Evolutionary conservation across 768 basidiomycete genomes (phyloP).

Genomic region (Trametes cubensis): DNA sequence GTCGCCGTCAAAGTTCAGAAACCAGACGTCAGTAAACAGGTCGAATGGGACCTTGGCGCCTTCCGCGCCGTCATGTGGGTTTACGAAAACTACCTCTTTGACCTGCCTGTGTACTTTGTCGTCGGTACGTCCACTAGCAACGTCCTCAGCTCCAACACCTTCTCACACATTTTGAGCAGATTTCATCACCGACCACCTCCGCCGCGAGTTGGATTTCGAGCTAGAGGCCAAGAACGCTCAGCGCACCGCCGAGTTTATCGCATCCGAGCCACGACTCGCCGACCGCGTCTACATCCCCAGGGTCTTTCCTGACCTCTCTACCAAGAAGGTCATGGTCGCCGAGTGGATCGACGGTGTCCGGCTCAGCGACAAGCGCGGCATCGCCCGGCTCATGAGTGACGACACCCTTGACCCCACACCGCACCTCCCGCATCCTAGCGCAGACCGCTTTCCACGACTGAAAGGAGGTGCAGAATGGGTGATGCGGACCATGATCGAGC

Average conservation of each 20-base stretch:
- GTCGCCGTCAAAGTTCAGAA: slow-evolving; percentile 96
- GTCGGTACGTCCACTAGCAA: slow-evolving; percentile 49
- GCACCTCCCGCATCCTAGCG: background rate
- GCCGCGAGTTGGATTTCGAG: slow-evolving; percentile 80
- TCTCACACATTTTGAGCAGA: slow-evolving; percentile 42
- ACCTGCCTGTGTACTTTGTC: slow-evolving; percentile 81
- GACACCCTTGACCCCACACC: slow-evolving; percentile 24
- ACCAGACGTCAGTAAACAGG: slow-evolving; percentile 82
- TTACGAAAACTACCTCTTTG: slow-evolving; percentile 79
- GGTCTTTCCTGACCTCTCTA: slow-evolving; percentile 72
- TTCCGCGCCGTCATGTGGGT: slow-evolving; percentile 78
- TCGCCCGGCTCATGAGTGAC: slow-evolving; percentile 63
- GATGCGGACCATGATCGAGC: slow-evolving; percentile 86
- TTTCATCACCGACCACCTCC: slow-evolving; percentile 79
- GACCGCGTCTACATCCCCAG: slow-evolving; percentile 78
- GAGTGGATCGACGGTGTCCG: slow-evolving; percentile 86
- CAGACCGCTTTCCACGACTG: slow-evolving; percentile 33
- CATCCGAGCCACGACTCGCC: slow-evolving; percentile 67
- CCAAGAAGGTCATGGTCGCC: slow-evolving; percentile 77
- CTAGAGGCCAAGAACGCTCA: slow-evolving; percentile 79
- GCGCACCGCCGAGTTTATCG: slow-evolving; percentile 68
- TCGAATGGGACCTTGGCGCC: slow-evolving; percentile 79
- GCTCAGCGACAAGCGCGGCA: slow-evolving; percentile 61
- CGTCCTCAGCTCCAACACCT: background rate
- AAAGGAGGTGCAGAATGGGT: slow-evolving; percentile 64